Base-by-base conservation (phyloP, 129 eudicot genomes). In the Centella asiatica region DNA sequence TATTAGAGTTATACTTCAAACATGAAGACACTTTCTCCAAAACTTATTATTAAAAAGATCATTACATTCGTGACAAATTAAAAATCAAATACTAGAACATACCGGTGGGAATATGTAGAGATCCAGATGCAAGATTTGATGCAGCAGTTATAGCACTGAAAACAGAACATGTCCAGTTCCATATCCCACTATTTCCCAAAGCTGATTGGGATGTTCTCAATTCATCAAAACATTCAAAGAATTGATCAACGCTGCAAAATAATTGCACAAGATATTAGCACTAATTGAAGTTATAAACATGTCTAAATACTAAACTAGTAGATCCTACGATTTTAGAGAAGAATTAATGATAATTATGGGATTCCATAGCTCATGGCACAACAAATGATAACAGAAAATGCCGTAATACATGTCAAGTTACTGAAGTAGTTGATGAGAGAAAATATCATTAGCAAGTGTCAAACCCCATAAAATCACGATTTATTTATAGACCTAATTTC, bases 61-160 rank as follows among this genome's bases (percentile, higher is more conserved):
- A 37, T 6, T 37, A 37, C 12, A 13, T 9, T 37, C 8, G 42
- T 37, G 42, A 37, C 8, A 7, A 7, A 37, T 9, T 37, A 37
- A 13, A 7, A 37, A 22, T 32, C 13, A 54, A 17, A 4, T 33
- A 39, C 25, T 70, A 55, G 44, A 19, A 53, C 64, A 40, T 93
- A 93, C 99, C 96, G 67, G 89, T 48, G 22, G 99, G 86, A 62
- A 85, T 76, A 59, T 78, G 76, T 68, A 83, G 64, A 52, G 96
- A 85, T 67, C 95, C 99, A 67, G 99, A 93, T 53, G 95, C 96
- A 68, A 93, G 95, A 67, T 81, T 85, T n/a, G 99, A 80, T 56
- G 96, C 96, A 60, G 96, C 96, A 76, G 93, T 85, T 75, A 93
- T 82, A 20, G 96, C 95, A 74, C 95, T 93, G 68, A 93, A 82